Percentiles rank a stretch among this genome's conserved stretches.
phyloP scores from a whole-genome alignment of 2,329 filamentous ascomycete genomes.

The Tolypocladium tropicale region DNA sequence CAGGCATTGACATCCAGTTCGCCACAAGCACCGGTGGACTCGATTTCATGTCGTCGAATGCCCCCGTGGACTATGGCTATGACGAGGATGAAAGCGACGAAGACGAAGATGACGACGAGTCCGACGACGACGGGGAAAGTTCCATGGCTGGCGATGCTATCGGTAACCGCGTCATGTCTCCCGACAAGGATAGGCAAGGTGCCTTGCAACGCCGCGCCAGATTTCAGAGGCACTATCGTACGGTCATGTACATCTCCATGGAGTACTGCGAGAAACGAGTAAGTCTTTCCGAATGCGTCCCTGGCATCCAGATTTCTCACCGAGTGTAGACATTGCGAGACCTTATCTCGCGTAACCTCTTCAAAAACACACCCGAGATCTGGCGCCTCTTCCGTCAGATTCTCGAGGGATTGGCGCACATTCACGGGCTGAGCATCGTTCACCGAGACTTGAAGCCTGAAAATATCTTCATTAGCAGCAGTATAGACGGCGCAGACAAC shows the following conservation, averaged over 20 bases:
- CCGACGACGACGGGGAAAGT: conserved; percentile 34
- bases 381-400: conserved; percentile 92
- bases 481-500: conserved; percentile 66
- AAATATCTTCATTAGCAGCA: conserved; percentile 77
- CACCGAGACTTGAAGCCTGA: conserved; percentile 95
- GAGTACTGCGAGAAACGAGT: conserved; percentile 91
- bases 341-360: conserved; percentile 67
- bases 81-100: conserved; percentile 37
- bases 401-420: conserved; percentile 79
- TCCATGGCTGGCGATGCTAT: conserved; percentile 22
- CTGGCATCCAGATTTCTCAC: background rate
- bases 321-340: conserved; percentile 62
- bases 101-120: conserved; percentile 34
- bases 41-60: conserved; percentile 87
- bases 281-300: conserved; percentile 18
- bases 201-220: conserved; percentile 20
- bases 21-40: conserved; percentile 67
- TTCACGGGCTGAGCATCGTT: conserved; percentile 84
- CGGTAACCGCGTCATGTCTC: conserved; percentile 16
- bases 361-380: conserved; percentile 63
- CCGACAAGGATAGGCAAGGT: conserved; percentile 18
- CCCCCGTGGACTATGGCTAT: conserved; percentile 69
- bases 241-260: conserved; percentile 94
- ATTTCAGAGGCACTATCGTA: conserved; percentile 47
- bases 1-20: conserved; percentile 43